Evolutionary conservation across 306 rosid species (phyloP), one percentile per base, ranked within the genome.

Genomic region (Mimosa bimucronata): DNA sequence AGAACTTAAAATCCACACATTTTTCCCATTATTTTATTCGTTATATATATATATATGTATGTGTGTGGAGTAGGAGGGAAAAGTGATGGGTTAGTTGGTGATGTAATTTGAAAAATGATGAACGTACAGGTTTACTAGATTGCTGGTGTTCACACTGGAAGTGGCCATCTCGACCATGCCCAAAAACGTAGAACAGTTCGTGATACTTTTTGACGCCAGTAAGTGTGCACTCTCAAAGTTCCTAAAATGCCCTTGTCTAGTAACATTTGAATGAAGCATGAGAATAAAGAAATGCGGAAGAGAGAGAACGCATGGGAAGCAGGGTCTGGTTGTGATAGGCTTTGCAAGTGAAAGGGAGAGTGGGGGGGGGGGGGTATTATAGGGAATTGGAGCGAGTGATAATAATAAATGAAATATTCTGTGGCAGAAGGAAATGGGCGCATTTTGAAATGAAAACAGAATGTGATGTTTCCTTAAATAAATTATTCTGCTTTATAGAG

Each of bases 181-280:
- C 25, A 96, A 90, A 83, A 93, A 84, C 80, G 92, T 87, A 0
- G 87, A 96, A 74, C 97, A 96, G 71, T 86, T 96, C 21, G 94
- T 96, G 14, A 80, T 96, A 67, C 97, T 96, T 34, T 89, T 93
- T 66, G 99, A 96, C 77, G 99, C 97, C 74, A 91, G 99, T 96
- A 91, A 93, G 98, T 80, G 55, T 80, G 46, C 23, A 6, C 42
- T 58, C n/a, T 28, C 8, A 25, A 50, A 76, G 7, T 60, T 37
- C 58, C 61, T 67, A 53, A 71, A 60, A 25, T 68, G 13, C 76
- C 76, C 78, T 29, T 44, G 38, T 71, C 82, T 30, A 80, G 12
- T 74, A n/a, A n/a, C 45, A 55, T 68, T 16, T 7, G 87, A 66
- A 58, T 9, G 52, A 50, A 46, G 75, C 61, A 53, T 55, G 78